Evolutionary conservation across 83 land plant species (phyloP), one percentile per base, ranked within the genome.

Genomic region (Thuja plicata): DNA sequence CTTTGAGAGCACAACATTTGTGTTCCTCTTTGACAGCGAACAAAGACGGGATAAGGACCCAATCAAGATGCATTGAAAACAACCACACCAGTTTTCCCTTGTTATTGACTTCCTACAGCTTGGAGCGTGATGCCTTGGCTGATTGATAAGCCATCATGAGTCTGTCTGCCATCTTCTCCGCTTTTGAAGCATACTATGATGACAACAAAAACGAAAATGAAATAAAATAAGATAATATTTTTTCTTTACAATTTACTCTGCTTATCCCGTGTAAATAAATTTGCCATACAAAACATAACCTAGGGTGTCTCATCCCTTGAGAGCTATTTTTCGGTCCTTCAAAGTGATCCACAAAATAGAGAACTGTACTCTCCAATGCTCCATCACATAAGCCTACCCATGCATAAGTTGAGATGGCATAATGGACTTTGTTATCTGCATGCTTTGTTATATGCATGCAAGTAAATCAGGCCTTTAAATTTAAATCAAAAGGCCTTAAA

Each of bases 61-160:
- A 96, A 94, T 95, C 97, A 96, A 0, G 96, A 48, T 9, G 95
- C 96, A 15, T 94, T 88, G 88, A 96, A 96, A 60, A 94, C 96
- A 3, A 96, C 90, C 74, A 94, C 97, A 85, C 92, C 96, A 90
- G 74, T 88, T 74, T 43, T 3, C 84, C 35, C 35, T 10, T 78
- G 8, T 6, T 40, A 8, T 35, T 82, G 38, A 34, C 84, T 62
- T 32, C 27, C 71, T 62, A 27, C 27, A 62, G 30, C 27, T 62
- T 62, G n/a, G n/a, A 62, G 27, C 27, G 8, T 8, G 30, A 62
- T 27, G n/a, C 27, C 27, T 62, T 27, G 21, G 70, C 71, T 62
- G 71, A 62, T 8, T 24, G 27, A 24, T 8, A 24, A 62, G 30
- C 71, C 71, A 24, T 62, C 30, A 27, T 8, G 27, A 62, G 71